Percentiles rank a stretch among this genome's conserved stretches.
phyloP scores from a whole-genome alignment of 2,329 filamentous ascomycete genomes.

The Cordyceps cicadae region DNA sequence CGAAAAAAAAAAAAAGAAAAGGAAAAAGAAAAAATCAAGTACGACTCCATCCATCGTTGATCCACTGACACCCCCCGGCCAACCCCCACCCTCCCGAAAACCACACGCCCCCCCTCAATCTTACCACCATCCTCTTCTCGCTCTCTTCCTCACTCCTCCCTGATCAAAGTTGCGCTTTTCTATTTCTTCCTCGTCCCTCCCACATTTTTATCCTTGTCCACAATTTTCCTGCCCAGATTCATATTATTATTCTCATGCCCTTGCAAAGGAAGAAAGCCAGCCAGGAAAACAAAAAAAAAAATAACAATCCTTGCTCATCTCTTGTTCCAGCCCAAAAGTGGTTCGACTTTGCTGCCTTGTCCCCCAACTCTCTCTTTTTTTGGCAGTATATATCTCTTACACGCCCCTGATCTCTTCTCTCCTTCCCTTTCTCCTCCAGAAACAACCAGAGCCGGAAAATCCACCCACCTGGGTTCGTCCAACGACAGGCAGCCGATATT shows the following conservation, averaged over 20 bases:
- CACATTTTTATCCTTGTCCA: background rate
- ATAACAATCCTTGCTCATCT: conserved; percentile 1
- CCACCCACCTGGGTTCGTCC: background rate
- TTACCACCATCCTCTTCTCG: background rate
- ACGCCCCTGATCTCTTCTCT: conserved; percentile 1
- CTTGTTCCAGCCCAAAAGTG: conserved; percentile 6
- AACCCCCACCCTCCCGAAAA: background rate
- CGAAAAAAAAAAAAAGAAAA: background rate
- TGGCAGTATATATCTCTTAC: conserved; percentile 10
- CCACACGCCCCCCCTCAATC: background rate
- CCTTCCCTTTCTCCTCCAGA: background rate
- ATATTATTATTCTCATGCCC: background rate
- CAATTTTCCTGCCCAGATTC: conserved; percentile 4
- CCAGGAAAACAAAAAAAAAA: background rate
- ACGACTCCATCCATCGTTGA: background rate
- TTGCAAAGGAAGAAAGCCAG: background rate
- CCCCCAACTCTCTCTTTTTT: background rate
- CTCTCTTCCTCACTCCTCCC: background rate
- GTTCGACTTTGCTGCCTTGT: background rate
- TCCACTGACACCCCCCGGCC: background rate
- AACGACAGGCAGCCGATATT: background rate
- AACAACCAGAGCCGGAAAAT: background rate
- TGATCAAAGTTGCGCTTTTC: background rate
- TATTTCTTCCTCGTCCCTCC: background rate
- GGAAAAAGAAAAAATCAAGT: background rate